A percentile compares a stretch with the other conserved stretches of the same genome.
Evolutionary conservation across 2,329 filamentous ascomycete genomes (phyloP).

Genomic region (Beauveria australis): DNA sequence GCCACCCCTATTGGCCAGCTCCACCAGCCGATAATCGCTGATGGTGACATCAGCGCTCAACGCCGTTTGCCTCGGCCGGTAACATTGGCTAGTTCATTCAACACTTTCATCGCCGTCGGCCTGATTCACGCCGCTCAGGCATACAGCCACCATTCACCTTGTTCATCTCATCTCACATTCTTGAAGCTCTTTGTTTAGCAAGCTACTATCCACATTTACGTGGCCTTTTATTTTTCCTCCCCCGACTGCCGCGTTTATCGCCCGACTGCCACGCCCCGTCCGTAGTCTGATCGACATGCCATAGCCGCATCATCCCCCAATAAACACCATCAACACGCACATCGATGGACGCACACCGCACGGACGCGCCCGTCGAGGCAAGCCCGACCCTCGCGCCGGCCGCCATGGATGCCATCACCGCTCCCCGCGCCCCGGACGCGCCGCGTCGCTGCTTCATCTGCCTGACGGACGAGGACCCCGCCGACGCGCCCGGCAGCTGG

Average conservation of each 20-base stretch:
- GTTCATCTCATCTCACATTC: not conserved
- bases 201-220: not conserved
- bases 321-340: not conserved
- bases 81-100: not conserved
- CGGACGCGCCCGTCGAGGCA: not conserved
- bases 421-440: constrained; percentile 17
- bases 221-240: not conserved
- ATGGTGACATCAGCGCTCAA: constrained; percentile 1
- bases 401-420: constrained; percentile 12
- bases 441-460: constrained; percentile 55
- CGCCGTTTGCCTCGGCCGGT: constrained; percentile 1
- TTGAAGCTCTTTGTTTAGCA: not conserved
- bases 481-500: constrained; percentile 51
- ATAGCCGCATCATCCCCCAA: not conserved
- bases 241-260: not conserved
- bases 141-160: not conserved
- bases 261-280: not conserved
- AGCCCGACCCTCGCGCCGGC: constrained; percentile 12
- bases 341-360: not conserved
- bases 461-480: constrained; percentile 46
- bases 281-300: not conserved
- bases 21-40: not conserved
- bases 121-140: not conserved
- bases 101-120: not conserved
- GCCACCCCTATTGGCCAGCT: not conserved